Base-by-base conservation (phyloP, 2,329 filamentous ascomycete genomes). In the Ceratocystis huliohia region DNA sequence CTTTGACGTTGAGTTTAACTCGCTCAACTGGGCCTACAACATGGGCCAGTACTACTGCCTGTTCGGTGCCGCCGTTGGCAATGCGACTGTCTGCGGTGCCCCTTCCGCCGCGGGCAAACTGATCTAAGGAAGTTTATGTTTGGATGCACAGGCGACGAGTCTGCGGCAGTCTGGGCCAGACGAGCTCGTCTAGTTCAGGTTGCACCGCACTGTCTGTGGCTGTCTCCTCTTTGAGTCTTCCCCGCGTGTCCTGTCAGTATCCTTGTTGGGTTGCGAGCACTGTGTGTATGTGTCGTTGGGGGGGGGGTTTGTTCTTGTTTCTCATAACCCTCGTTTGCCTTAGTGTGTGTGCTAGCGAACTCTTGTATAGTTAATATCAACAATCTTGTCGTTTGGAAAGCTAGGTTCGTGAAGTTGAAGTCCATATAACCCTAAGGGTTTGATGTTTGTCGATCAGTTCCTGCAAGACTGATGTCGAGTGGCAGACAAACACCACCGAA, bases 1-100 rank as follows among this genome's bases (percentile, higher is more conserved):
- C 37, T 67, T 64, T 22, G 69, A 70, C 44, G 69, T 69, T 33
- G 69, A 70, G 67, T 70, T 70, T 48, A 70, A 70, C 68, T 66
- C 69, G 46, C 66, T 70, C 13, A 68, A 46, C 48, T 70, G 65
- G 66, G 66, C 68, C 25, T 69, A 69, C 46, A 56, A 70, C 56
- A 41, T 65, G 44, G 66, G 68, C 15, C 65, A 67, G 63, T 70
- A 69, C 61, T 70, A 69, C 65, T 70, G 69, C 63, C 44, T 70
- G 33, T 68, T 67, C n/a, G 69, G 68, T 20, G 10, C 37, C 20
- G 56, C 48, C 1, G 64, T 64, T 33, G 69, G 69, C 30, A 65
- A 69, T 22, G 15, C 64, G 15, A 53, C 46, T 28, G 61, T 37
- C 28, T 69, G 69, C 59, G 67, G 68, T 65, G 61, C 66, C 13